A percentile compares a stretch with the other conserved stretches of the same genome.
phyloP scores from a whole-genome alignment of 352 stramenopile genomes.

The Phytopythium helicoides region DNA sequence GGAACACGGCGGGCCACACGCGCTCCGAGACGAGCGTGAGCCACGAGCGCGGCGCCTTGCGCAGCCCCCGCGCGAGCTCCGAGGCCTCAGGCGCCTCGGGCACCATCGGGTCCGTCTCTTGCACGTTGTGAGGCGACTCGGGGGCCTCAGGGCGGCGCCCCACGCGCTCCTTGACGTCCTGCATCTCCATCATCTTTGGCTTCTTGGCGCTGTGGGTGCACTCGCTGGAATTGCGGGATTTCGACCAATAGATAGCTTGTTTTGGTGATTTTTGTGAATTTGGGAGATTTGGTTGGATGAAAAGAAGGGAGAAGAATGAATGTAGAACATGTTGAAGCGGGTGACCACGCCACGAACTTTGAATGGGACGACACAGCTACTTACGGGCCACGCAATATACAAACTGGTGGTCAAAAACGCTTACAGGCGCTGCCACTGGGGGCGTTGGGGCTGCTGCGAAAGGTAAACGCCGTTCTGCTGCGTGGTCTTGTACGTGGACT shows the following conservation, averaged over 20 bases:
- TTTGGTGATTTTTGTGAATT: too few species aligned
- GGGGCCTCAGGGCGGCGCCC: constrained; percentile 2
- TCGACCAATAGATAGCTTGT: neutral
- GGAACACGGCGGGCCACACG: constrained; percentile 55
- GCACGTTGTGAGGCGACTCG: constrained; percentile 5
- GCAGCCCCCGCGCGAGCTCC: constrained; percentile 3
- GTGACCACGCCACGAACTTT: too few species aligned
- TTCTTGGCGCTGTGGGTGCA: neutral
- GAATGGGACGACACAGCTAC: too few species aligned
- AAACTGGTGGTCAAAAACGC: too few species aligned
- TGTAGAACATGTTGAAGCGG: too few species aligned
- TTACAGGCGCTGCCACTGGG: neutral
- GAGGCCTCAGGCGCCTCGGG: constrained; percentile 15
- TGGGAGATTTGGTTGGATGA: too few species aligned
- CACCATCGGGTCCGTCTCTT: constrained; percentile 47
- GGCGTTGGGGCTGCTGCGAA: constrained; percentile 17
- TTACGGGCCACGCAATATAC: too few species aligned
- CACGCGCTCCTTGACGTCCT: constrained; percentile 48
- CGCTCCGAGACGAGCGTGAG: constrained; percentile 47
- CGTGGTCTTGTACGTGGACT: constrained; percentile 33
- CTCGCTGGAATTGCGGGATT: neutral
- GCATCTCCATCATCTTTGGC: constrained; percentile 56
- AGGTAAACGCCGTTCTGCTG: constrained; percentile 35
- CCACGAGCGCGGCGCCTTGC: constrained; percentile 28
- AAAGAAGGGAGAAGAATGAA: too few species aligned